Base-by-base conservation (phyloP, 2,329 filamentous ascomycete genomes). In the Sarocladiaceae sp. region DNA sequence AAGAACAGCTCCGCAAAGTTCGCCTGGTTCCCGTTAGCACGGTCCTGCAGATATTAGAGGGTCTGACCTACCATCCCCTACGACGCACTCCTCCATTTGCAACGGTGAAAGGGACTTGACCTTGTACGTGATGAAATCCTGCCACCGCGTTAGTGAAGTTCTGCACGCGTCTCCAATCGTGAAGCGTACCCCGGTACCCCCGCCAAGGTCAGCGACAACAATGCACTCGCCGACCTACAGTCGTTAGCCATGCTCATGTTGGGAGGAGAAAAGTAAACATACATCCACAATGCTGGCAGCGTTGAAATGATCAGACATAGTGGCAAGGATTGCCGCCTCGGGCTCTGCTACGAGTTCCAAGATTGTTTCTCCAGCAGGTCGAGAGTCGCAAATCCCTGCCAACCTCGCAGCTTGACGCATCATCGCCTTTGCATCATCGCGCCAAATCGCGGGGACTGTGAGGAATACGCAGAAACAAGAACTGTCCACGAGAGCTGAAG, bases 361-460 rank as follows among this genome's bases (percentile, higher is more conserved):
- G 0, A 37, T 54, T 0, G 69, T 70, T 0, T 54, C 26, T 0
- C 60, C 63, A 2, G 53, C 54, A 0, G 39, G 4, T 0, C 62
- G 51, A 0, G 29, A 15, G 0, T 52, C 45, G 0, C 70, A 49
- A 3, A 74, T 62, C 0, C 69, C 69, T 0, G 69, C 64, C 0
- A 40, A 15, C 0, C 48, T 27, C 0, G 59, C 57, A 0, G 67
- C 69, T 1, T 58, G 37, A 0, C 53, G 48, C 68, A 73, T 72
- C 0, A 57, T 47, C 1, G 46, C 18, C 1, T 60, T 58, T 1
- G 63, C 63, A 44, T 68, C 67, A 0, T 58, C 51, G 0, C 65
- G 63, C 69, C 70, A 73, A 7, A 73, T 71, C 0, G 69, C 69
- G 0, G 70, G 69, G 0, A 73, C 29, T 0, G 69, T 72, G 1